Evolutionary conservation across 139 green algal genomes (phyloP).

Genomic region (Chlorella vulgaris): DNA sequence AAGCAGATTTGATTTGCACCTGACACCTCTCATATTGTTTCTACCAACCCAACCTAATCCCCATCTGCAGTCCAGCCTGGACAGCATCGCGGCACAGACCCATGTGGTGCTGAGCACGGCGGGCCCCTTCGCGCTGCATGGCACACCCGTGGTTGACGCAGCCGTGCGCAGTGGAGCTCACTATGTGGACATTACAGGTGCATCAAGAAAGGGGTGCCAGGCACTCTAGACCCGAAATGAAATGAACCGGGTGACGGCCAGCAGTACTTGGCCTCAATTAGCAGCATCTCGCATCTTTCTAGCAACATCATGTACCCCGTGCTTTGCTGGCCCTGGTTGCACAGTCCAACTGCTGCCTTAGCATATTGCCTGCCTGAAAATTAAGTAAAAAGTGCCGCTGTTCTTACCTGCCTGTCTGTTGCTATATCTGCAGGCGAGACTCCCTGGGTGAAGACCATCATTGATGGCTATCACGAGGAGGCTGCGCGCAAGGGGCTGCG

Average conservation of each 20-base stretch:
- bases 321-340: too few relatives aligned
- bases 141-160: slow-evolving; percentile 77
- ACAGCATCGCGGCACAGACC: slow-evolving; percentile 53
- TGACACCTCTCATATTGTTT: too few relatives aligned
- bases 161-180: slow-evolving; percentile 73
- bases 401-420: neutral
- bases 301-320: too few relatives aligned
- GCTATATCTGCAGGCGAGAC: slow-evolving; percentile 64
- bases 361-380: too few relatives aligned
- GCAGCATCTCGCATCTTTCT: too few relatives aligned
- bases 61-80: slow-evolving; percentile 49
- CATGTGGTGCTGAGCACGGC: slow-evolving; percentile 76
- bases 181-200: slow-evolving; percentile 92
- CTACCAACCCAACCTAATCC: too few relatives aligned
- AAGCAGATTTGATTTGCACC: too few relatives aligned
- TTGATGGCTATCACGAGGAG: slow-evolving; percentile 62
- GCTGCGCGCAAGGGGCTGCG: slow-evolving; percentile 54
- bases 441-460: slow-evolving; percentile 68
- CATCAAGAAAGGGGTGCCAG: neutral
- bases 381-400: too few relatives aligned
- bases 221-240: too few relatives aligned
- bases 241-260: too few relatives aligned
- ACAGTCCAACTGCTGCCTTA: too few relatives aligned
- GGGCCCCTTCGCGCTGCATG: slow-evolving; percentile 72
- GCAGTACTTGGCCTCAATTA: too few relatives aligned